phyloP scores from a whole-genome alignment of 2,329 filamentous ascomycete species.

The Pezicula rhizophila region DNA sequence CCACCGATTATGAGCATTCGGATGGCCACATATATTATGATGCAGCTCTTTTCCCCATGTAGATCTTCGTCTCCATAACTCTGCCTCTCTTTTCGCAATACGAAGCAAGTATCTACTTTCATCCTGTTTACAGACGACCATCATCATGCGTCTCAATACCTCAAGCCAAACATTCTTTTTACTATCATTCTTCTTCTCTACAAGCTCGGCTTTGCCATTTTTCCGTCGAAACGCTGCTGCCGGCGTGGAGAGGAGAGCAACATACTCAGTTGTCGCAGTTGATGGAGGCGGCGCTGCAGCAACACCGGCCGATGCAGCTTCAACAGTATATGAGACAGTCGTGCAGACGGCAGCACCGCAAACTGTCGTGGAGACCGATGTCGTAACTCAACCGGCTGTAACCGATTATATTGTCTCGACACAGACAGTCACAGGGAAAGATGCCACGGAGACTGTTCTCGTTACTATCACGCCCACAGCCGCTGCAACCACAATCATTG shows the following conservation, averaged over 20 bases:
- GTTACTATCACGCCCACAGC: conserved; percentile 19
- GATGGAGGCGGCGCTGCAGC: conserved; percentile 23
- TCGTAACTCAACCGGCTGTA: conserved; percentile 13
- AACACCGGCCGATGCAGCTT: conserved; percentile 4
- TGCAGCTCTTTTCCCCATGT: conserved; percentile 5
- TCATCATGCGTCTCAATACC: conserved; percentile 24
- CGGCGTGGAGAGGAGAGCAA: conserved; percentile 16
- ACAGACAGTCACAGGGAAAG: conserved; percentile 18
- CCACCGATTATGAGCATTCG: conserved; percentile 14
- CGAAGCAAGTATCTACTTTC: conserved; percentile 9
- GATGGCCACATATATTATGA: conserved; percentile 16
- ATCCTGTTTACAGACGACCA: conserved; percentile 3
- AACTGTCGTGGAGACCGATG: conserved; percentile 21
- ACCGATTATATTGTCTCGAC: conserved; percentile 18
- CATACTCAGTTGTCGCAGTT: conserved; percentile 29
- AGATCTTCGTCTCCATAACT: conserved; percentile 10
- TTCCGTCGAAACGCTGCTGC: conserved; percentile 7
- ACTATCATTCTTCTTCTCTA: conserved; percentile 19
- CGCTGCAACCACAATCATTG: conserved; percentile 14
- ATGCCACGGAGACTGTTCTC: conserved; percentile 18
- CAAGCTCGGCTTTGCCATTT: conserved; percentile 19
- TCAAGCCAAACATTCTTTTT: conserved; percentile 18
- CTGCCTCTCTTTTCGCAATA: conserved; percentile 3
- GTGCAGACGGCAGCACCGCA: conserved; percentile 15
- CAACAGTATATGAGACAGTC: conserved; percentile 20